A percentile compares a stretch with the other conserved stretches of the same genome.
Conservation (phyloP, 2,329 filamentous ascomycete species). For the Claviceps arundinis region DNA sequence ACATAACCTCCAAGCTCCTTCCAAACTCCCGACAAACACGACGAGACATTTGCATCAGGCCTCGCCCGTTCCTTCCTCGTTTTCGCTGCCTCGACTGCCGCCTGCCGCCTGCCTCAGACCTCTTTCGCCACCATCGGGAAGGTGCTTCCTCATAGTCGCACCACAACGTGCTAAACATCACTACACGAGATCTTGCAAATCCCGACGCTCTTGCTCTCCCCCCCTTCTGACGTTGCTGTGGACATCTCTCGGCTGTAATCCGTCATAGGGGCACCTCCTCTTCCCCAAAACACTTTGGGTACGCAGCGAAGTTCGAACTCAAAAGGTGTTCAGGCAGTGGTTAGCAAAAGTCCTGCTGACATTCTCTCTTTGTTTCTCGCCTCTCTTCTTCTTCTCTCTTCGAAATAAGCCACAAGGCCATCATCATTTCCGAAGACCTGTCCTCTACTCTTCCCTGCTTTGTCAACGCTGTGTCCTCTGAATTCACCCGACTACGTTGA, state of each 20-base stretch:
- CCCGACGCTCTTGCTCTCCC: constrained; percentile 1
- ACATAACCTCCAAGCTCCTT: background rate
- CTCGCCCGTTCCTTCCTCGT: constrained; percentile 1
- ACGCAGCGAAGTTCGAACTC: background rate
- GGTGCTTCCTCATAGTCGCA: background rate
- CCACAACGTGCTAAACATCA: background rate
- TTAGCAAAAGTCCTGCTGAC: constrained; percentile 2
- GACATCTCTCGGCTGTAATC: background rate
- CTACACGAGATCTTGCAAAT: background rate
- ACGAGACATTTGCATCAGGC: background rate
- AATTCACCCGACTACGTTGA: constrained; percentile 2
- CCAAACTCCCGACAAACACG: background rate
- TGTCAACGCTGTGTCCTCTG: constrained; percentile 3
- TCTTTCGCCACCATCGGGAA: background rate
- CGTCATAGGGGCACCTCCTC: constrained; percentile 1
- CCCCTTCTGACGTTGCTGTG: background rate
- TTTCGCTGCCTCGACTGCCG: background rate
- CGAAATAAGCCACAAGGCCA: constrained; percentile 5
- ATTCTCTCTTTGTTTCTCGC: constrained; percentile 3
- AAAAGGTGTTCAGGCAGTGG: background rate
- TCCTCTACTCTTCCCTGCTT: constrained; percentile 6
- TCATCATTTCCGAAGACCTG: constrained; percentile 6
- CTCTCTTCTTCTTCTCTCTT: constrained; percentile 3
- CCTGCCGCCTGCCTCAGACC: background rate
- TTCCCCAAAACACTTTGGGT: constrained; percentile 1